Evolutionary conservation across 805 yeast species (phyloP).

Genomic region (Jamesozyma gamospora): DNA sequence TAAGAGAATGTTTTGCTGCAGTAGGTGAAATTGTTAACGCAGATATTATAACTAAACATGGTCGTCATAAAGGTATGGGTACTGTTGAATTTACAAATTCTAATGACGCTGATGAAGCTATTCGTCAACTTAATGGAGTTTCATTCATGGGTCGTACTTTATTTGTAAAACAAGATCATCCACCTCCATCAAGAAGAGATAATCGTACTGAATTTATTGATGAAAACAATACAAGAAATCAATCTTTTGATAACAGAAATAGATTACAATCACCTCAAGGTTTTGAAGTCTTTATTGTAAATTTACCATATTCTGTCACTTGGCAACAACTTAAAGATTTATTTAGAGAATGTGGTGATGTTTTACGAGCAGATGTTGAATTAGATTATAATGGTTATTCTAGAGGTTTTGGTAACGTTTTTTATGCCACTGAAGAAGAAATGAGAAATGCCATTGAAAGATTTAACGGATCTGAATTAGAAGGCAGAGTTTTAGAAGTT

Average conservation of each 20-base stretch:
- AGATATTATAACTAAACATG: conserved; percentile 66
- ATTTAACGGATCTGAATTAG: conserved; percentile 54
- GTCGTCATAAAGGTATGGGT: conserved; percentile 82
- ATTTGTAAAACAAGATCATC: conserved; percentile 83
- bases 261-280: conserved; percentile 4
- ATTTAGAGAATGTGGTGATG: conserved; percentile 66
- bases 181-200: conserved; percentile 44
- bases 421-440: conserved; percentile 52
- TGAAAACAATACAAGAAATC: neutral
- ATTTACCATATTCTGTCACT: conserved; percentile 66
- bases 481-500: conserved; percentile 16
- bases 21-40: conserved; percentile 65
- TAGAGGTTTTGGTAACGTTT: conserved; percentile 74
- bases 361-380: conserved; percentile 72
- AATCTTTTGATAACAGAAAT: neutral
- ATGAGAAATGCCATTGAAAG: conserved; percentile 67
- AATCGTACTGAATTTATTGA: neutral
- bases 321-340: conserved; percentile 84
- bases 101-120: conserved; percentile 62
- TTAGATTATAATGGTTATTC: conserved; percentile 57
- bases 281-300: conserved; percentile 65
- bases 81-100: conserved; percentile 70
- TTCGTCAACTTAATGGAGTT: conserved; percentile 54
- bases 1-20: conserved; percentile 50
- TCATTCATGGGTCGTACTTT: conserved; percentile 66